Percentiles rank a stretch among this genome's conserved stretches.
Conservation (phyloP, 257 asterid genomes). For the Ligustrum vulgare region DNA sequence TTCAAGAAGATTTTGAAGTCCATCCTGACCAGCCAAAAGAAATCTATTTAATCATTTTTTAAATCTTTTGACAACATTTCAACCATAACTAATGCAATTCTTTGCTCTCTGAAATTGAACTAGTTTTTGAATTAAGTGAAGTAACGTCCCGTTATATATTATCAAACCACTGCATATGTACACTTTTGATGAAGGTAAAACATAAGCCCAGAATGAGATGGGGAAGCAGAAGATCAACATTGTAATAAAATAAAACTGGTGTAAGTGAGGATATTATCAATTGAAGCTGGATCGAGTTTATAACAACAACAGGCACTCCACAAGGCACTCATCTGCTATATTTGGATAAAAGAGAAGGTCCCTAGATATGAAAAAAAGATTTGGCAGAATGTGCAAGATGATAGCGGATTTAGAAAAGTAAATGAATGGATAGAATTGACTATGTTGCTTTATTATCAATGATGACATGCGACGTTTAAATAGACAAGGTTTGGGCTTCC, state of each 20-base stretch:
- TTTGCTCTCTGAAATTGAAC: slow-evolving; percentile 1
- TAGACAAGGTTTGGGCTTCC: background rate
- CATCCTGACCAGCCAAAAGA: slow-evolving; percentile 56
- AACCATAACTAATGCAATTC: background rate
- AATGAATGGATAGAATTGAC: background rate
- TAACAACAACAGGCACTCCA: background rate
- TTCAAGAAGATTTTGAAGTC: slow-evolving; percentile 72
- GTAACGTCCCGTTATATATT: background rate
- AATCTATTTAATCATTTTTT: slow-evolving; percentile 6
- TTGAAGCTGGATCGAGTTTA: slow-evolving; percentile 1
- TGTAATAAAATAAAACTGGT: background rate
- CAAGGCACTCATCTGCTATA: background rate
- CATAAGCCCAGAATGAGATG: background rate
- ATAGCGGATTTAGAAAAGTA: background rate
- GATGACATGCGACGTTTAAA: background rate
- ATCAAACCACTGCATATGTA: background rate
- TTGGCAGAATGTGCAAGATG: background rate
- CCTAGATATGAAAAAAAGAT: background rate
- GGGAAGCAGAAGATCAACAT: slow-evolving; percentile 8
- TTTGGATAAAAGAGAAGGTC: background rate
- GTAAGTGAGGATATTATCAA: background rate
- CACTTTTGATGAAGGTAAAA: background rate
- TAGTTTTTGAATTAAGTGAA: background rate
- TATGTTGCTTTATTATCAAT: background rate
- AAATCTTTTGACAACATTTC: slow-evolving; percentile 7